phyloP scores from a whole-genome alignment of 192 early-diverging fungal species.

The Coemansia sp. region DNA sequence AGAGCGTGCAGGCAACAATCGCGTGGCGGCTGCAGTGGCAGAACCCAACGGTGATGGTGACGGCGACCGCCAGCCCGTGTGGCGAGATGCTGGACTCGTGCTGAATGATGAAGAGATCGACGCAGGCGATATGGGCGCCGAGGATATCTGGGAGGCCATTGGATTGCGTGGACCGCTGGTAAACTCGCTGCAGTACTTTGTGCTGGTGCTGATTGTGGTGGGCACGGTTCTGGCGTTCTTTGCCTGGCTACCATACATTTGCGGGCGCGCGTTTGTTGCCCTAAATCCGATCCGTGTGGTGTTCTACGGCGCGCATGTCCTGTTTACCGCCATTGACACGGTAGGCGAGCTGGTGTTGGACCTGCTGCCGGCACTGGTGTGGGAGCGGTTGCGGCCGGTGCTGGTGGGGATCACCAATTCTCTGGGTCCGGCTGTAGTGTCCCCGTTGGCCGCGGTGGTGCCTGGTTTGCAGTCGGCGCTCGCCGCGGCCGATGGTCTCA shows the following conservation, averaged over 20 bases:
- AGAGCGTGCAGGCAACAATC: background rate
- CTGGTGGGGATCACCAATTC: constrained; percentile 1
- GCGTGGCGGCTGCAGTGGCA: background rate
- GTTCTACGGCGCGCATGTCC: constrained; percentile 67
- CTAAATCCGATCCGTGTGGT: constrained; percentile 48
- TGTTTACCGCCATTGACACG: constrained; percentile 49
- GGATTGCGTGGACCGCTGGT: constrained; percentile 84
- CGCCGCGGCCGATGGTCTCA: background rate
- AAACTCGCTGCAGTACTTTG: constrained; percentile 74
- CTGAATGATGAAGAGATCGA: constrained; percentile 30
- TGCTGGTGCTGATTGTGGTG: constrained; percentile 72
- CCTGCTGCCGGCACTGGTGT: constrained; percentile 2
- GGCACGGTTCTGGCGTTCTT: constrained; percentile 64
- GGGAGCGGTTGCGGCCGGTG: constrained; percentile 7
- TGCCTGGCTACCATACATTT: constrained; percentile 69
- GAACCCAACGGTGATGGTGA: too few species aligned
- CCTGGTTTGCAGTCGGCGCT: constrained; percentile 15
- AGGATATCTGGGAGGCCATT: constrained; percentile 82
- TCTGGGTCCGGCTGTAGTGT: constrained; percentile 8
- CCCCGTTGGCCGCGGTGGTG: background rate
- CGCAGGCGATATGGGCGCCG: constrained; percentile 59
- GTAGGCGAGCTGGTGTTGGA: constrained; percentile 25
- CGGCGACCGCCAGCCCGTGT: too few species aligned
- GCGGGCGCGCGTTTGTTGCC: constrained; percentile 25
- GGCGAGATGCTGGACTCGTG: background rate